Conservation (phyloP, 257 asterid genomes). For the Avicennia marina region DNA sequence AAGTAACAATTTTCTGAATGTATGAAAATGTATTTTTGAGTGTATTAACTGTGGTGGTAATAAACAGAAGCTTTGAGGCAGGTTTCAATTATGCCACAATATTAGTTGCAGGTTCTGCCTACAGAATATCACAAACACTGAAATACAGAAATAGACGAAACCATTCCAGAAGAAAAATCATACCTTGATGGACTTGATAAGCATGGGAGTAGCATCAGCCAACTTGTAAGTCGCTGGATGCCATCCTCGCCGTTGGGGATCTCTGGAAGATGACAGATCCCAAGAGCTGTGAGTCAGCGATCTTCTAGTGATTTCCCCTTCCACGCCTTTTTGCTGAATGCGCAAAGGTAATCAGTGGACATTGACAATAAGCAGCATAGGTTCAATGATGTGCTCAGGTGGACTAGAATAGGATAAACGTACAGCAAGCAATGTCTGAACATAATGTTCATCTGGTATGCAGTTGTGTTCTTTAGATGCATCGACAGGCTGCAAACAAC, state of each 20-base stretch:
- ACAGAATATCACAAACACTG: background rate
- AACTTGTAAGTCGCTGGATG: constrained; percentile 94
- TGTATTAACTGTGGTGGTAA: background rate
- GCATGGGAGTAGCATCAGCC: constrained; percentile 69
- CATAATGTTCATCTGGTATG: constrained; percentile 98
- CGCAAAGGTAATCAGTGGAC: constrained; percentile 12
- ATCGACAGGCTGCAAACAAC: constrained; percentile 65
- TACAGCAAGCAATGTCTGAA: constrained; percentile 88
- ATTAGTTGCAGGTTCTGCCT: too few species aligned
- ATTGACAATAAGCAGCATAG: background rate
- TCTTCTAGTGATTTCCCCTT: constrained; percentile 72
- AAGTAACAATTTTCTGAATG: background rate
- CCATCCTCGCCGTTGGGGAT: constrained; percentile 82
- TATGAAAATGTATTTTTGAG: background rate
- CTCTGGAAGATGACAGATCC: constrained; percentile 70
- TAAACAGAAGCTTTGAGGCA: background rate
- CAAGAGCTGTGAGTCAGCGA: constrained; percentile 88
- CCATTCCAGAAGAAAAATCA: background rate
- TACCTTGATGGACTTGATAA: constrained; percentile 91
- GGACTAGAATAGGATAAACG: constrained; percentile 26
- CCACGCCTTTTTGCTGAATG: constrained; percentile 70
- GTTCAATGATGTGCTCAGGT: background rate
- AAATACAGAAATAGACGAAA: constrained; percentile 9
- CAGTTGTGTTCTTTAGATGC: constrained; percentile 84
- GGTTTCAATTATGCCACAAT: background rate